Evolutionary conservation across 164 flowering plant genomes (phyloP), one percentile per base, ranked within the genome.

Genomic region (Macadamia integrifolia): DNA sequence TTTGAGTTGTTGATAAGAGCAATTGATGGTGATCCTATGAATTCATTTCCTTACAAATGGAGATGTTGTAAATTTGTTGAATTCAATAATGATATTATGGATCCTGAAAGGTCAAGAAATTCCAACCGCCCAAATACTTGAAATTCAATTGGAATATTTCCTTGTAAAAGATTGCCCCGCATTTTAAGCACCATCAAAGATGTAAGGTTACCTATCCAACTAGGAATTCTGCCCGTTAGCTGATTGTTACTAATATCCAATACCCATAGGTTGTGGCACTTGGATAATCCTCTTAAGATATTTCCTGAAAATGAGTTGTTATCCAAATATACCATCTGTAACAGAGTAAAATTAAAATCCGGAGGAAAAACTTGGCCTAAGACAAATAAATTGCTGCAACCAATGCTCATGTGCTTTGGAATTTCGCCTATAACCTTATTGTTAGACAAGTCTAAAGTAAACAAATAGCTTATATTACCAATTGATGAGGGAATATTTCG

Each of bases 281-380:
- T 32, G 8, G 10, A 18, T 7, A 55, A 15, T 30, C 23, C 10
- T 11, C 6, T 17, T 6, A 59, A 60, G 35, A 68, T 68, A 6
- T 35, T 60, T 28, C 62, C 62, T 42, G 53, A 11, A 42, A 23
- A 23, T 23, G 23, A 23, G 23, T 23, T 23, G 23, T 23, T 23
- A 23, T 23, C 23, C 23, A 23, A 67, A 28, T 67, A 17, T 44
- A 67, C 15, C 14, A 23, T 14, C 0, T 9, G 14, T 29, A 67
- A 13, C 17, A 0, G 0, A 15, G 28, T 9, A 14, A 60, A 32
- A 42, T 59, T 59, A 17, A 43, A 35, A 18, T 18, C 17, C 1
- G 58, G 14, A 1, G 71, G 60, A 61, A 52, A 56, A 23, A 69
- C 61, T 53, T 44, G 40, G 5, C 70, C 70, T 23, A 67, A 48